A percentile compares a stretch with the other conserved stretches of the same genome.
phyloP scores from a whole-genome alignment of 805 yeast genomes.

The Lipomyces spencermartinsiae region DNA sequence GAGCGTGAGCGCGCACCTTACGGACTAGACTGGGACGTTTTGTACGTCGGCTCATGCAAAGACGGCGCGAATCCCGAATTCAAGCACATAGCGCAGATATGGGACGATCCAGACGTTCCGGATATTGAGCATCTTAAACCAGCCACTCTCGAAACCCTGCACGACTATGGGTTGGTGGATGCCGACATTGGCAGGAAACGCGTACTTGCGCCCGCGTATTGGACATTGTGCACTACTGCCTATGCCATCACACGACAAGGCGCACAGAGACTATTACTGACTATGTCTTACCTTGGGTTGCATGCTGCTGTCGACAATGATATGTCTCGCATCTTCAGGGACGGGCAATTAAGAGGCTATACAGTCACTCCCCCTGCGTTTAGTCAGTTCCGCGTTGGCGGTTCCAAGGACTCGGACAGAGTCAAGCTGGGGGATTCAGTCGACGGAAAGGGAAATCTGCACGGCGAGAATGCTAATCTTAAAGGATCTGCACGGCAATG shows the following conservation, averaged over 20 bases:
- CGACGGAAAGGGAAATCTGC: background rate
- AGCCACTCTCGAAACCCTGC: constrained; percentile 5
- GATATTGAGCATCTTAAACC: too few species aligned
- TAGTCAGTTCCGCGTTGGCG: constrained; percentile 24
- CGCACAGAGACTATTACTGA: constrained; percentile 26
- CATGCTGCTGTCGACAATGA: constrained; percentile 22
- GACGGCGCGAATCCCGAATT: too few species aligned
- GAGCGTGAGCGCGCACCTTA: constrained; percentile 22
- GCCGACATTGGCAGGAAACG: constrained; percentile 19
- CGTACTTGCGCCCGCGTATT: constrained; percentile 20
- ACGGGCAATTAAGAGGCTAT: constrained; percentile 21
- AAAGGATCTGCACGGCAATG: background rate
- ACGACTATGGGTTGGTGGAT: constrained; percentile 1
- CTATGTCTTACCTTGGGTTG: constrained; percentile 21
- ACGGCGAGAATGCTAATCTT: background rate
- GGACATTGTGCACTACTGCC: constrained; percentile 25
- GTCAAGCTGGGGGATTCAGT: background rate
- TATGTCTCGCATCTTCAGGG: constrained; percentile 12
- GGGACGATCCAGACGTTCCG: constrained; percentile 18
- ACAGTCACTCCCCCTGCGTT: constrained; percentile 22
- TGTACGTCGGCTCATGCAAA: constrained; percentile 19
- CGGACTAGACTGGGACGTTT: constrained; percentile 27
- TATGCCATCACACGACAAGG: constrained; percentile 29
- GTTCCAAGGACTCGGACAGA: constrained; percentile 26
- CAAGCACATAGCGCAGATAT: too few species aligned